Conservation (phyloP, 805 yeast species). For the Nakazawaea molendinolei region DNA sequence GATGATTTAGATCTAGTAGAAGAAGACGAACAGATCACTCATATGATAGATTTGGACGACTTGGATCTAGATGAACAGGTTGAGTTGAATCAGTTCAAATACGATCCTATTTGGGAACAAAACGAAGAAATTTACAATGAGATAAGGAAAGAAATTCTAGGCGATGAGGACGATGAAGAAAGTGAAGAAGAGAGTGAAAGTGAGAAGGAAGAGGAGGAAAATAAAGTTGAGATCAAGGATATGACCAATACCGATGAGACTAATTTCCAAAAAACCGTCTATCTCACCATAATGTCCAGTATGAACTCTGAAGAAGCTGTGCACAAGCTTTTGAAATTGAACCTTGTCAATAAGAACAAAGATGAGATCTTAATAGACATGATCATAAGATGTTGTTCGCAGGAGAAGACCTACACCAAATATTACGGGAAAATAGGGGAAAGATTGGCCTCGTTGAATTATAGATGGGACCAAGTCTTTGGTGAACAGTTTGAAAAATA, state of each 20-base stretch:
- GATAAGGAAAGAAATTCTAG: conserved; percentile 39
- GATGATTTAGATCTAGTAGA: conserved; percentile 54
- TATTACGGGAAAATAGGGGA: conserved; percentile 76
- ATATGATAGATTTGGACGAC: conserved; percentile 49
- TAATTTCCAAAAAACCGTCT: conserved; percentile 68
- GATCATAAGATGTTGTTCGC: conserved; percentile 74
- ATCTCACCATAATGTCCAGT: conserved; percentile 80
- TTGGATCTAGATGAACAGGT: conserved; percentile 28
- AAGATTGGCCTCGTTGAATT: conserved; percentile 44
- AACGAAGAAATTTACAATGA: conserved; percentile 42
- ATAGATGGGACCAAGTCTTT: conserved; percentile 54
- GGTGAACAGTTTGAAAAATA: conserved; percentile 44
- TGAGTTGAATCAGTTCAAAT: conserved; percentile 33
- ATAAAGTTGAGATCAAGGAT: conserved; percentile 41
- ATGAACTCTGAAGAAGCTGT: conserved; percentile 91
- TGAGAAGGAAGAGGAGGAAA: conserved; percentile 16
- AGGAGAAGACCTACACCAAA: conserved; percentile 82
- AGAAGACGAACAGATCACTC: conserved; percentile 54
- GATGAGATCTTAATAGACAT: conserved; percentile 59
- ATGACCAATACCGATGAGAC: conserved; percentile 59
- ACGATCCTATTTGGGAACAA: conserved; percentile 43
- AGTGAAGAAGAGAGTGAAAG: conserved; percentile 18
- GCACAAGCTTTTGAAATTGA: conserved; percentile 64
- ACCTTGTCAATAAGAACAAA: conserved; percentile 29
- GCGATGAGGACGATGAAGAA: conserved; percentile 23